These are phyloP conservation scores for Lentinus tigrinus DNA, from an alignment of 768 basidiomycete species.

Conservation along the genomic window DNA sequence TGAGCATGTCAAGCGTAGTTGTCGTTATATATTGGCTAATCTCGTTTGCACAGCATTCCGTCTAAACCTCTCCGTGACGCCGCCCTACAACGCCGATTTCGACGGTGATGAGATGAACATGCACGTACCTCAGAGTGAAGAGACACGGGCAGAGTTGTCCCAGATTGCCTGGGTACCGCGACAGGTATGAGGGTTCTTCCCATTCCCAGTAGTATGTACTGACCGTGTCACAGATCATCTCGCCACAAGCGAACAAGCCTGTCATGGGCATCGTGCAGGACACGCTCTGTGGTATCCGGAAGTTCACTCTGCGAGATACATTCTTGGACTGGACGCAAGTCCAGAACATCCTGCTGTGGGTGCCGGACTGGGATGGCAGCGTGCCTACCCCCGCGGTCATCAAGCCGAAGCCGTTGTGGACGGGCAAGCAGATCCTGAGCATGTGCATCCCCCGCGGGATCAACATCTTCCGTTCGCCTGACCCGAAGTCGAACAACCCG, in stretches of 20 bases:
- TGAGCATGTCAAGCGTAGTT: slow-evolving; percentile 47
- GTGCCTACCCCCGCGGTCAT: slow-evolving; percentile 92
- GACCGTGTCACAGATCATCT: slow-evolving; percentile 73
- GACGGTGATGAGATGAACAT: slow-evolving; percentile 99
- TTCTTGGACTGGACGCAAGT: slow-evolving; percentile 96
- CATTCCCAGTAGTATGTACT: background rate
- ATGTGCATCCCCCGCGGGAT: slow-evolving; percentile 93
- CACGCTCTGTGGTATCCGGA: slow-evolving; percentile 95
- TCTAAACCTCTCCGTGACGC: slow-evolving; percentile 96
- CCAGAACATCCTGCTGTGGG: slow-evolving; percentile 97
- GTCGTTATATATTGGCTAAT: background rate
- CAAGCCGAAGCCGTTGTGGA: slow-evolving; percentile 97
- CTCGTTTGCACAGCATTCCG: slow-evolving; percentile 73
- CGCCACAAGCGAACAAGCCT: slow-evolving; percentile 98
- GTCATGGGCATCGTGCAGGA: slow-evolving; percentile 99
- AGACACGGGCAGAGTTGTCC: slow-evolving; percentile 95
- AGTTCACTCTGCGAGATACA: slow-evolving; percentile 93
- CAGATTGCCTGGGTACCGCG: slow-evolving; percentile 99
- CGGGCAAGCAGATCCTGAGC: slow-evolving; percentile 93
- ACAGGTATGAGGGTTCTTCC: slow-evolving; percentile 52
- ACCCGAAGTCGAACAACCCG: slow-evolving; percentile 76
- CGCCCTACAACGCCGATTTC: slow-evolving; percentile 99
- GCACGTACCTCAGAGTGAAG: slow-evolving; percentile 98
- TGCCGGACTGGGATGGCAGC: slow-evolving; percentile 94
- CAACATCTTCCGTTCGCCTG: slow-evolving; percentile 83